Conservation (phyloP, 495 filamentous ascomycete genomes). For the Talaromyces liani region DNA sequence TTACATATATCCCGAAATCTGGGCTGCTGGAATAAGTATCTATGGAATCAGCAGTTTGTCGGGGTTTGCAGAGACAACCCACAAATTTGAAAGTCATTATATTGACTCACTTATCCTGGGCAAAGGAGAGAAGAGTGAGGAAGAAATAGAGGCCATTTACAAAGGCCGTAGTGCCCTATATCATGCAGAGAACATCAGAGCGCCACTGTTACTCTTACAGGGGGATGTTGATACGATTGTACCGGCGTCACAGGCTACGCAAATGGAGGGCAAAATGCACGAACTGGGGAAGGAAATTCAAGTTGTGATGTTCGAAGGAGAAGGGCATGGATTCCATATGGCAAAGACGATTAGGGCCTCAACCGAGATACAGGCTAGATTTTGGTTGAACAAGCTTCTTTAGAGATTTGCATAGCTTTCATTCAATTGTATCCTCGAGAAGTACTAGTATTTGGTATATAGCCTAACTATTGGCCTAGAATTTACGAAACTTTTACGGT, state of each 20-base stretch:
- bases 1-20: slow-evolving; percentile 21
- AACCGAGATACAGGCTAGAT: background rate
- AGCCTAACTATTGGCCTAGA: background rate
- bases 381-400: slow-evolving; percentile 1
- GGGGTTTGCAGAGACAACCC: slow-evolving; percentile 32
- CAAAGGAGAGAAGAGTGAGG: slow-evolving; percentile 9
- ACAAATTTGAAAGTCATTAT: slow-evolving; percentile 47
- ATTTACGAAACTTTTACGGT: background rate
- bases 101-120: slow-evolving; percentile 15
- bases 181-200: slow-evolving; percentile 35
- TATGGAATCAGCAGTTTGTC: slow-evolving; percentile 41
- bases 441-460: background rate
- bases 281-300: slow-evolving; percentile 30
- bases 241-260: slow-evolving; percentile 36
- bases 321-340: slow-evolving; percentile 34
- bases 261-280: slow-evolving; percentile 32
- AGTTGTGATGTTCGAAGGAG: slow-evolving; percentile 36
- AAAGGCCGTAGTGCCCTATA: slow-evolving; percentile 34
- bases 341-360: background rate
- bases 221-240: slow-evolving; percentile 41
- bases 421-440: background rate
- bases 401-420: background rate
- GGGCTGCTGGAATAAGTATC: slow-evolving; percentile 32
- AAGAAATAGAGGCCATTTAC: slow-evolving; percentile 30
- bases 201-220: slow-evolving; percentile 39